A percentile compares a stretch with the other conserved stretches of the same genome.
These are phyloP conservation scores for Beauveria sp. DNA, from an alignment of 2,329 filamentous ascomycete genomes.

Conservation along the genomic window DNA sequence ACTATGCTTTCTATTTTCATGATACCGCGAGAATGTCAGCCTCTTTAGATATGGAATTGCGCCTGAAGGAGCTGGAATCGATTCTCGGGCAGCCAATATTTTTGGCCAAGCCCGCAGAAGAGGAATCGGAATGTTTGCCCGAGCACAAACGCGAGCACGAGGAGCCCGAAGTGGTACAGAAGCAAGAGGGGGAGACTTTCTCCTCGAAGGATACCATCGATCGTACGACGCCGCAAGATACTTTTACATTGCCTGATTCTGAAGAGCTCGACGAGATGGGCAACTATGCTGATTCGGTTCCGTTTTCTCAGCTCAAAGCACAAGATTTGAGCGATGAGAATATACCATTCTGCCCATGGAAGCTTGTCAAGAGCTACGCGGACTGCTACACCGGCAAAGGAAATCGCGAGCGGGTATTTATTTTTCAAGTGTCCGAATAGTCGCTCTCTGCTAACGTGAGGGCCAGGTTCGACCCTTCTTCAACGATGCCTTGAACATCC, in stretches of 20 bases:
- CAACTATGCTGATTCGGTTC: background rate
- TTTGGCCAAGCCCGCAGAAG: background rate
- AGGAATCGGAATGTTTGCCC: background rate
- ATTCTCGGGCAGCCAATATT: constrained; percentile 1
- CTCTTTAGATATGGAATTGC: background rate
- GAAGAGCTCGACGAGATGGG: constrained; percentile 1
- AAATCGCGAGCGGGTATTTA: constrained; percentile 40
- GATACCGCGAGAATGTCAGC: background rate
- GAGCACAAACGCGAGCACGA: background rate
- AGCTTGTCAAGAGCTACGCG: constrained; percentile 49
- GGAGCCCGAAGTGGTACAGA: background rate
- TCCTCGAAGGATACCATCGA: background rate
- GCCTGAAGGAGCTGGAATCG: constrained; percentile 3
- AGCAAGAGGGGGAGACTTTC: background rate
- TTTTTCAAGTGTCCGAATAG: background rate
- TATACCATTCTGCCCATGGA: constrained; percentile 41
- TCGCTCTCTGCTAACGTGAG: constrained; percentile 8
- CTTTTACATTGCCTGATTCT: background rate
- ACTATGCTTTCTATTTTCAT: background rate
- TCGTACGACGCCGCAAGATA: background rate
- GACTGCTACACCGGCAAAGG: constrained; percentile 48
- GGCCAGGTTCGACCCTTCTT: constrained; percentile 45
- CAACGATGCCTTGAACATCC: constrained; percentile 47
- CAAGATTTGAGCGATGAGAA: constrained; percentile 12
- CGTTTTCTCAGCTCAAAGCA: background rate